Base-by-base conservation (phyloP, 2,329 filamentous ascomycete species). In the Stromatinia cepivora region DNA sequence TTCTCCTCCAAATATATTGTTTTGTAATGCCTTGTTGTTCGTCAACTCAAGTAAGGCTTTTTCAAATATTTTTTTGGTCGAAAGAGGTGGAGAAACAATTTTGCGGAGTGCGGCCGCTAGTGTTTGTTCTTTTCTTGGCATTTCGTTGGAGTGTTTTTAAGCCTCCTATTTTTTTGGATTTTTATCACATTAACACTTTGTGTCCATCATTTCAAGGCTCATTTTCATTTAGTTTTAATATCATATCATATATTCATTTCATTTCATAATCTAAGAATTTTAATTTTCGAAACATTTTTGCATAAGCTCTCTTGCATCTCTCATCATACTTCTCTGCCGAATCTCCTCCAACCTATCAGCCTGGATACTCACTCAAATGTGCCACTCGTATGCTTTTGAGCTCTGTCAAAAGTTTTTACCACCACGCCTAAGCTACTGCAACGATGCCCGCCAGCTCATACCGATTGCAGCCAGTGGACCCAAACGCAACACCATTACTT, bases 91-190 rank as follows among this genome's bases (percentile, higher is more conserved):
- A 63, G 45, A 63, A 63, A 63, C n/a, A 20, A 28, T 52, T 28
- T 63, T 50, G 46, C 61, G 31, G 46, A 63, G 10, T n/a, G 46
- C 61, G 46, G 61, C 61, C 61, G 61, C 61, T 63, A 63, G 61
- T 31, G 13, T 17, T 20, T 31, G 1, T 34, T 15, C 7, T 9
- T 54, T 17, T n/a, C 48, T 50, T 50, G 48, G 48, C n/a, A 17
- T 28, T 42, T 42, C 5, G 39, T 42, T 42, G 13, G 31, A 57
- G 54, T 3, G 20, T 57, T 22, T 11, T 57, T 36, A 15, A 57
- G 25, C 39, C 25, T 61, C 39, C 31, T 1, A 61, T 56, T 22
- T 9, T 9, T n/a, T 4, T 36, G 1, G 25, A 25, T 36, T 45
- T 25, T 46, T 0, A 31, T 59, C 0, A 45, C 4, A 46, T 45